A percentile compares a stretch with the other conserved stretches of the same genome.
Evolutionary conservation across 2,329 filamentous ascomycete species (phyloP).

Genomic region (Hypoxylon sp.): DNA sequence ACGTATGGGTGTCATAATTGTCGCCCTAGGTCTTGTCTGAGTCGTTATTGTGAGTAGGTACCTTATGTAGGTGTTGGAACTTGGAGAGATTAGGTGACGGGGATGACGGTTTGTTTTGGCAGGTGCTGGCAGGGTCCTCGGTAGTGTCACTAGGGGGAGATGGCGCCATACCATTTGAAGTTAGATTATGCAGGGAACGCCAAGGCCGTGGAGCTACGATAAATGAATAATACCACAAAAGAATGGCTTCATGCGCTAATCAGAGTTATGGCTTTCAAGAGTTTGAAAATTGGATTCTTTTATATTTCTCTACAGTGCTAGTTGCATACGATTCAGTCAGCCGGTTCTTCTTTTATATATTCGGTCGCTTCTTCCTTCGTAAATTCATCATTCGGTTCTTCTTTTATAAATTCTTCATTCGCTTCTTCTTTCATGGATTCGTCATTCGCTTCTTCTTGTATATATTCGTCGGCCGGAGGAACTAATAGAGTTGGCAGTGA

Average conservation of each 20-base stretch:
- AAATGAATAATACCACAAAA: not conserved
- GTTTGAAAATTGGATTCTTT: no score
- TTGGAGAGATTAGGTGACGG: constrained; percentile 15
- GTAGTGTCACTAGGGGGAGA: constrained; percentile 33
- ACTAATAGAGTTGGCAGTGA: constrained; percentile 4
- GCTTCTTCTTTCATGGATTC: no score
- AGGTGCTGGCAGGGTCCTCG: constrained; percentile 3
- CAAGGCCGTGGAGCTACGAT: not conserved
- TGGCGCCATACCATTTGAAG: constrained; percentile 25
- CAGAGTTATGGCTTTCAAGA: not conserved
- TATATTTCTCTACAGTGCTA: no score
- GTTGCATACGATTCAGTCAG: no score
- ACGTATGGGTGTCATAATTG: constrained; percentile 24
- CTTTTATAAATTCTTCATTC: no score
- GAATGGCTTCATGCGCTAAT: constrained; percentile 3
- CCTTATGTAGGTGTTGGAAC: not conserved
- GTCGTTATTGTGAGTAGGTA: not conserved
- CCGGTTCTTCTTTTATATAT: no score
- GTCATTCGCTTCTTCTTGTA: no score
- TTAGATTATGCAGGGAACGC: constrained; percentile 22
- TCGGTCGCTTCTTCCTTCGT: no score
- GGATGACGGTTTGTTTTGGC: constrained; percentile 29
- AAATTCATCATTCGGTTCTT: no score
- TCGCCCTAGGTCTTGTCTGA: not conserved
- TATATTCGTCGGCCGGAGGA: no score